Percentiles rank a stretch among this genome's conserved stretches.
phyloP scores from a whole-genome alignment of 192 early-diverging fungal species.

The Dissophora globulifera region DNA sequence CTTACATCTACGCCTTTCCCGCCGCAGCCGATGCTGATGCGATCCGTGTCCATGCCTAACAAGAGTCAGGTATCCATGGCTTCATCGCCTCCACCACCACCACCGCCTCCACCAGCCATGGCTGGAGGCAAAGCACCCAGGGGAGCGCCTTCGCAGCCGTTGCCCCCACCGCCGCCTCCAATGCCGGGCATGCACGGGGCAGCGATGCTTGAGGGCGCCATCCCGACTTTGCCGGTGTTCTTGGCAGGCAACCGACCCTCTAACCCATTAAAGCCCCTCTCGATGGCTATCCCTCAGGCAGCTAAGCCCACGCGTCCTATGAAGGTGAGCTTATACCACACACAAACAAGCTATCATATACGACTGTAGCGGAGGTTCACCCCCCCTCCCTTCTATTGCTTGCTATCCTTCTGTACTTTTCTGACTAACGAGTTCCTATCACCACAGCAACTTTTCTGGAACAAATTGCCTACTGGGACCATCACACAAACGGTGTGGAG shows the following conservation, averaged over 20 bases:
- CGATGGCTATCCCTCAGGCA: constrained; percentile 38
- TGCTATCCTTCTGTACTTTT: too few species aligned
- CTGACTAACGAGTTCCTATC: neutral
- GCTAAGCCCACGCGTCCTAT: constrained; percentile 51
- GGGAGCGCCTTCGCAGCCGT: neutral
- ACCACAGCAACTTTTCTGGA: constrained; percentile 66
- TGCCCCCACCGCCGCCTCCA: constrained; percentile 28
- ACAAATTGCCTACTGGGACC: constrained; percentile 58
- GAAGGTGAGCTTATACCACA: constrained; percentile 30
- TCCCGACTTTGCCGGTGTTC: constrained; percentile 38
- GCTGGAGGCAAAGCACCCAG: neutral
- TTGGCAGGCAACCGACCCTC: constrained; percentile 24
- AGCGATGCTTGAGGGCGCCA: constrained; percentile 34
- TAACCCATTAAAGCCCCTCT: constrained; percentile 28
- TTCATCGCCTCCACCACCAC: constrained; percentile 22
- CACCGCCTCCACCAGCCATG: constrained; percentile 23
- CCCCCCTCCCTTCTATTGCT: too few species aligned
- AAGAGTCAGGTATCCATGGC: constrained; percentile 3
- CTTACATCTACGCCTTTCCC: constrained; percentile 24
- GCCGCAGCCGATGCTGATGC: constrained; percentile 21
- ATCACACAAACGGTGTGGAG: constrained; percentile 64
- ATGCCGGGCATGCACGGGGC: constrained; percentile 16
- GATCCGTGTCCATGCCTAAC: constrained; percentile 29
- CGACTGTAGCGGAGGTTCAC: too few species aligned
- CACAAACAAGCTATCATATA: too few species aligned